These are phyloP conservation scores for Schizosaccharomyces versatilis DNA, from an alignment of 1,139 yeast genomes.

Conservation along the genomic window DNA sequence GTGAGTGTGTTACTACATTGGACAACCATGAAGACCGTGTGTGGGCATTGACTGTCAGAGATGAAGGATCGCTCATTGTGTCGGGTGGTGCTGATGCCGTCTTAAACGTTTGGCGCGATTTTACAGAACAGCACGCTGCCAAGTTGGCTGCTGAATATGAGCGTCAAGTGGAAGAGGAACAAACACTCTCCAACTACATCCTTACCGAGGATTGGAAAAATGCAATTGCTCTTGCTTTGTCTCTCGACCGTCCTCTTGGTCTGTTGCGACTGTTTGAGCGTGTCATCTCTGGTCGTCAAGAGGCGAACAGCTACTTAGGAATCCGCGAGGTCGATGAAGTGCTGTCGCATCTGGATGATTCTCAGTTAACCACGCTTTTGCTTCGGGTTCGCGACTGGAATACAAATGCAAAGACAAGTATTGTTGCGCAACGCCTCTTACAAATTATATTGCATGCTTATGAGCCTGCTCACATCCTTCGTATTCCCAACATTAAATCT, in stretches of 20 bases:
- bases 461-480: constrained; percentile 33
- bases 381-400: constrained; percentile 85
- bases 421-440: constrained; percentile 56
- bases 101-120: constrained; percentile 69
- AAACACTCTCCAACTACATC: constrained; percentile 52
- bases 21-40: constrained; percentile 87
- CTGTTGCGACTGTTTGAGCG: constrained; percentile 46
- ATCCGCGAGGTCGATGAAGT: constrained; percentile 41
- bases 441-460: constrained; percentile 38
- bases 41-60: constrained; percentile 58
- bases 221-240: constrained; percentile 69
- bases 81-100: constrained; percentile 93
- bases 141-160: constrained; percentile 26
- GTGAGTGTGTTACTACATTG: constrained; percentile 60
- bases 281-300: constrained; percentile 19
- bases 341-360: constrained; percentile 35
- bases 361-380: constrained; percentile 38
- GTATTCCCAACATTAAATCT: constrained; percentile 44
- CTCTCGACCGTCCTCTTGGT: constrained; percentile 70
- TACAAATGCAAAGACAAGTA: constrained; percentile 61
- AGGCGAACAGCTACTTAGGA: constrained; percentile 36
- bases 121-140: constrained; percentile 43
- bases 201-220: constrained; percentile 58
- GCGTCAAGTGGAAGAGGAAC: constrained; percentile 68
- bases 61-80: constrained; percentile 47